Base-by-base conservation (phyloP, 495 filamentous ascomycete species). In the Hapsidospora chrysogenum region DNA sequence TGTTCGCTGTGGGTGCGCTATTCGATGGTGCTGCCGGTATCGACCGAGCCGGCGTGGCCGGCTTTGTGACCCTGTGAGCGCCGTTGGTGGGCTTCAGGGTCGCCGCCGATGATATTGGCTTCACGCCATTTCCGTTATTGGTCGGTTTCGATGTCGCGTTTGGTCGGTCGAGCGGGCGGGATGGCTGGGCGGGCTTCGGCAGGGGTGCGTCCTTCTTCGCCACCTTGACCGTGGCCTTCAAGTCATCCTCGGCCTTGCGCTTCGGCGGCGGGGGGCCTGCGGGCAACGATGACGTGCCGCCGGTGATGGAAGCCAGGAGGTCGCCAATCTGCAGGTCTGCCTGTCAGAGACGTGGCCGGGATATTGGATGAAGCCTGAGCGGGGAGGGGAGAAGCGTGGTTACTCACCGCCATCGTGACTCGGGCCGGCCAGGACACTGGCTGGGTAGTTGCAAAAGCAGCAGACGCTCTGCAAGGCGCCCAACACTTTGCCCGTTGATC, bases 241-340 rank as follows among this genome's bases (percentile, higher is more conserved):
- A 39, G 30, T 63, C 57, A 37, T 67, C 58, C 17, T 66, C 64
- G 18, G 64, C 58, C 41, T 69, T 72, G 44, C 66, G 64, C 50
- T 72, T 70, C n/a, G 2, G 55, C 41, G 10, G 40, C 35, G 17
- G 43, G n/a, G 26, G 43, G 37, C 6, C 41, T 40, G 58, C 40
- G 15, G 58, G 50, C 14, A 57, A 41, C 13, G 46, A 38, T 14
- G 60, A 42, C 44, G 59, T 45, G 13, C 59, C 65, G 37, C 68
- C 68, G 23, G 53, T 61, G 40, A 72, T 72, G 44, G 63, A 59
- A 36, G 66, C 68, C 25, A 72, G 58, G 21, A 72, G 53, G 29
- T 72, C 68, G 19, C 53, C 44, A 41, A 72, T 70, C 65, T 64
- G n/a, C n/a, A n/a, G n/a, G n/a, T n/a, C n/a, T n/a, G n/a, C n/a